phyloP scores from a whole-genome alignment of 768 basidiomycete genomes.

The Mycena belliarum region DNA sequence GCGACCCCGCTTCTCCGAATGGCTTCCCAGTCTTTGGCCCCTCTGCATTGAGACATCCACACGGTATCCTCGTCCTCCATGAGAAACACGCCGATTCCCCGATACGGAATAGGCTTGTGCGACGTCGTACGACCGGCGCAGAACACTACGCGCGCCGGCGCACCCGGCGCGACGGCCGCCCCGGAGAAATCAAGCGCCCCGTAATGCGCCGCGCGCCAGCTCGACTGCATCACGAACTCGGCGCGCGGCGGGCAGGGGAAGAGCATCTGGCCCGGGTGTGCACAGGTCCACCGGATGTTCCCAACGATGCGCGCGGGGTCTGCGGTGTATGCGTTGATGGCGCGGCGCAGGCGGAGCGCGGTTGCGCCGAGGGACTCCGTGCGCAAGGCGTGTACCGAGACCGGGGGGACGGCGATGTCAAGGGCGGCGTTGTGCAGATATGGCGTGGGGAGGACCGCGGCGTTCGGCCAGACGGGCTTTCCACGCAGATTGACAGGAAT shows the following conservation, averaged over 20 bases:
- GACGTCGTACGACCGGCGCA: neutral
- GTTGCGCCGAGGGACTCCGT: neutral
- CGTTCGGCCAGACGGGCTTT: neutral
- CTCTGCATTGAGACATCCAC: conserved; percentile 6
- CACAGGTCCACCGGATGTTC: neutral
- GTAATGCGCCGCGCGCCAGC: neutral
- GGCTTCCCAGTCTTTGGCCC: conserved; percentile 3
- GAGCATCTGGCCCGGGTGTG: neutral
- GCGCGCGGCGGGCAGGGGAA: neutral
- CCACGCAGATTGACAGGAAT: neutral
- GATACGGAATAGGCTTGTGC: neutral
- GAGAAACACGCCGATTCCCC: neutral
- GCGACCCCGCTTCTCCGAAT: neutral
- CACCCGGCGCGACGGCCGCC: neutral
- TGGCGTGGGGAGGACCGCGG: neutral
- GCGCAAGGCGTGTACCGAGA: neutral
- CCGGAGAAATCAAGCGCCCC: conserved; percentile 1
- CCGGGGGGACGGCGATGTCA: neutral
- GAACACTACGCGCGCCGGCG: neutral
- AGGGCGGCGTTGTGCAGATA: conserved; percentile 12
- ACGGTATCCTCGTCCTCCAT: conserved; percentile 8
- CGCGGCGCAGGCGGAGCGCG: conserved; percentile 5
- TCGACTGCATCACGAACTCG: neutral
- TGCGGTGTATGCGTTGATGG: neutral
- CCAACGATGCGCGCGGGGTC: neutral